These are phyloP conservation scores for Exophiala aquamarina DNA, from an alignment of 2,329 filamentous ascomycete genomes.

Conservation along the genomic window DNA sequence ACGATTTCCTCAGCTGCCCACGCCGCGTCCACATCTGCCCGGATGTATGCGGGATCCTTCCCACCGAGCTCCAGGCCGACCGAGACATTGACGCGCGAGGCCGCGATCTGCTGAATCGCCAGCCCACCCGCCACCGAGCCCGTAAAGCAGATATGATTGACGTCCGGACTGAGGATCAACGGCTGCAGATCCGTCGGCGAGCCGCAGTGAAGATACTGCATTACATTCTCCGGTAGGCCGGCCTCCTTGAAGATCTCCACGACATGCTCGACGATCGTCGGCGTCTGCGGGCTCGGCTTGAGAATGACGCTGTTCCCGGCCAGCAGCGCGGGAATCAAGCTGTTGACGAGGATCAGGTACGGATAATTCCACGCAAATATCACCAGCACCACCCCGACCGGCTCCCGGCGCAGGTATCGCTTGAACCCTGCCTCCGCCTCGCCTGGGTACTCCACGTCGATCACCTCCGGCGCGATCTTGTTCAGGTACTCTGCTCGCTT, in stretches of 20 bases:
- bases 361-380: constrained; percentile 98
- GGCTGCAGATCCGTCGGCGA: constrained; percentile 74
- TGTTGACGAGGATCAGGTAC: constrained; percentile 91
- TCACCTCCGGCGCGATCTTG: constrained; percentile 74
- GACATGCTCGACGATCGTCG: constrained; percentile 84
- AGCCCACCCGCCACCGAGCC: constrained; percentile 87
- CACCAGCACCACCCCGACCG: constrained; percentile 82
- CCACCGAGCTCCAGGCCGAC: constrained; percentile 91
- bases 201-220: constrained; percentile 91
- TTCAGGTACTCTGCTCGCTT: constrained; percentile 83
- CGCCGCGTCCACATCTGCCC: constrained; percentile 78
- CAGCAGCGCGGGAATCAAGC: constrained; percentile 85
- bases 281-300: constrained; percentile 93
- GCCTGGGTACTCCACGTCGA: constrained; percentile 73
- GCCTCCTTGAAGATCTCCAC: constrained; percentile 74
- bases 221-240: constrained; percentile 77
- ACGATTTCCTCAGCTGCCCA: constrained; percentile 96
- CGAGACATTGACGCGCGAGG: constrained; percentile 62
- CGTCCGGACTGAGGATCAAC: constrained; percentile 72
- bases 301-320: constrained; percentile 88
- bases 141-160: constrained; percentile 87
- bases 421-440: constrained; percentile 86
- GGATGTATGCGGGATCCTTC: constrained; percentile 90
- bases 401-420: constrained; percentile 83
- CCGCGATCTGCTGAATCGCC: constrained; percentile 79